Base-by-base conservation (phyloP, 768 basidiomycete genomes). In the Polyporus arcularius region DNA sequence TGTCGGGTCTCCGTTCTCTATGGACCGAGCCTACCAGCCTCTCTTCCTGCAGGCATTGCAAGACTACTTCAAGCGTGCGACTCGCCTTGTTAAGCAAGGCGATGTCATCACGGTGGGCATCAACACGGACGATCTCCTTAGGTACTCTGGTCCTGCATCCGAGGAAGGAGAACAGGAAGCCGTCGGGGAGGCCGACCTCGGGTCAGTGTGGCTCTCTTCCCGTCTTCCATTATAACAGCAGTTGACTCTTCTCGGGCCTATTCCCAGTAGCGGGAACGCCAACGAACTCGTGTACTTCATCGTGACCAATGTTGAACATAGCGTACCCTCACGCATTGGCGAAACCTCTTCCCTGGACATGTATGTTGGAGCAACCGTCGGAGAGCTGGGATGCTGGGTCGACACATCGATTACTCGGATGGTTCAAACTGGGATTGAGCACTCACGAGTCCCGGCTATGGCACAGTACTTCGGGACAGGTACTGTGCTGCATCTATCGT, bases 371-470 rank as follows among this genome's bases (percentile, higher is more conserved):
- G 81, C 81, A 2, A 79, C 81, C 0, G 72, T 81, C 18, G 91
- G 90, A 4, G 85, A 92, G 66, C 70, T 95, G 16, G 96, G 96
- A 0, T 96, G 90, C 68, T 91, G 90, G 82, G 80, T 97, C 18
- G 92, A 98, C 67, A 74, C 86, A 1, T 71, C 78, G 1, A 70
- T 80, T 7, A 96, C 96, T 18, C 85, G 86, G 55, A 84, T 98
- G 68, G 73, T 90, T 8, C 92, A 96, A 72, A 80, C 85, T 0
- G 95, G 96, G 0, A 68, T 92, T 7, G 92, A 94, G 66, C 83
- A 89, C 62, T 78, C 78, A 7, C 78, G 81, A 58, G 79, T 87
- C 41, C 89, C 85, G 30, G 81, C 84, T 68, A 73, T 79, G 4
- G 74, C 74, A 31, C 71, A 70, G 4, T 89, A 84, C 68, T 66